These are phyloP conservation scores for Boletus huronensis DNA, from an alignment of 768 basidiomycete genomes.

Conservation along the genomic window DNA sequence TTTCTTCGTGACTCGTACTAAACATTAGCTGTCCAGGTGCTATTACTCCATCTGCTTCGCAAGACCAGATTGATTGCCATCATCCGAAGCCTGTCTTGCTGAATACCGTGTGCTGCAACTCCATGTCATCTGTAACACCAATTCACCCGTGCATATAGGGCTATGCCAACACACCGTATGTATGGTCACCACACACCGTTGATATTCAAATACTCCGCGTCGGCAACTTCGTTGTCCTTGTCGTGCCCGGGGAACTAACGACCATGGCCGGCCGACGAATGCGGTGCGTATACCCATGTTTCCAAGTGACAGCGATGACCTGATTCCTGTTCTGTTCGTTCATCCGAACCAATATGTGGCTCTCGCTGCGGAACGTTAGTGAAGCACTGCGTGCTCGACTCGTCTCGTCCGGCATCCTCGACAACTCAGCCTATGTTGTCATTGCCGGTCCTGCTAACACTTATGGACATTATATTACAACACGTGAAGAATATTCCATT, in stretches of 20 bases:
- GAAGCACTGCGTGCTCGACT: constrained; percentile 64
- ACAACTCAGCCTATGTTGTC: constrained; percentile 69
- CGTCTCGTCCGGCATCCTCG: constrained; percentile 60
- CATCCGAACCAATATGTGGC: background rate
- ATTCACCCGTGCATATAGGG: constrained; percentile 42
- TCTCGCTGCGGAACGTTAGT: constrained; percentile 32
- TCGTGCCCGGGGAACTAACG: constrained; percentile 76
- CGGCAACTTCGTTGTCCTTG: constrained; percentile 71
- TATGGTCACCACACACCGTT: constrained; percentile 71
- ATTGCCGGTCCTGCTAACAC: constrained; percentile 81
- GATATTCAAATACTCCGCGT: constrained; percentile 75
- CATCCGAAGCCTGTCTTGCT: constrained; percentile 75
- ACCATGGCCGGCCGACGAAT: constrained; percentile 80
- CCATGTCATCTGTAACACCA: background rate
- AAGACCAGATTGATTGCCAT: constrained; percentile 66
- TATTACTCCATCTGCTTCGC: constrained; percentile 61
- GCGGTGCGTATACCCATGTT: constrained; percentile 43
- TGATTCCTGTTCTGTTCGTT: background rate
- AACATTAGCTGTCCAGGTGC: constrained; percentile 12
- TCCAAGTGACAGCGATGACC: background rate
- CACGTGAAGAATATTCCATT: constrained; percentile 66
- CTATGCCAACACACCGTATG: constrained; percentile 61
- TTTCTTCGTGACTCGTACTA: background rate
- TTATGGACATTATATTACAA: constrained; percentile 72
- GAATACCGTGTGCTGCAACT: constrained; percentile 42